These are phyloP conservation scores for Linum usitatissimum DNA, from an alignment of 345 rosid species.

Conservation along the genomic window DNA sequence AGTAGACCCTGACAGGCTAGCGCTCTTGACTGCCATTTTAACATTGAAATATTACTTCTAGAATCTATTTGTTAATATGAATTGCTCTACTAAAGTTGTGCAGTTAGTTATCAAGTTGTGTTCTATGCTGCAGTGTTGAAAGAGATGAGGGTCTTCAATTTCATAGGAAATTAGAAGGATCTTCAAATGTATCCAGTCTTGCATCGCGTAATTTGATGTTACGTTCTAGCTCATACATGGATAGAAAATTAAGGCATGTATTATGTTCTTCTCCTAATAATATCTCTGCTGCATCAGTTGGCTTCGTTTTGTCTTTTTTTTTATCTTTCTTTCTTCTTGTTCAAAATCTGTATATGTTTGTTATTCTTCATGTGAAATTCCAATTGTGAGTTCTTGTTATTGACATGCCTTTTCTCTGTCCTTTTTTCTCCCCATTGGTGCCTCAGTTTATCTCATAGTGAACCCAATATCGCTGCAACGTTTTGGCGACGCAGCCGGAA, in stretches of 20 bases:
- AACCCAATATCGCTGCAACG: slow-evolving; percentile 75
- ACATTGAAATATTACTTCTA: background rate
- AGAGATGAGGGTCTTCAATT: slow-evolving; percentile 60
- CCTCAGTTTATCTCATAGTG: slow-evolving; percentile 75
- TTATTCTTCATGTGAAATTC: background rate
- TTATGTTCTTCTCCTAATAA: background rate
- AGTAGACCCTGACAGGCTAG: slow-evolving; percentile 67
- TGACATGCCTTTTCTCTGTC: background rate
- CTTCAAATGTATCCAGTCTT: slow-evolving; percentile 57
- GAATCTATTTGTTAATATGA: background rate
- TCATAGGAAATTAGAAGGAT: slow-evolving; percentile 51
- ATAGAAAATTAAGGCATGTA: slow-evolving; percentile 66
- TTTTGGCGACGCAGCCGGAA: slow-evolving; percentile 85
- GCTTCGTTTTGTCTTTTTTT: background rate
- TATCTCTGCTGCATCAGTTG: background rate
- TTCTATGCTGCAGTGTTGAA: slow-evolving; percentile 54
- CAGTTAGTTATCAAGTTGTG: slow-evolving; percentile 3
- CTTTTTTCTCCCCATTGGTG: slow-evolving; percentile 7
- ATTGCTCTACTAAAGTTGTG: background rate
- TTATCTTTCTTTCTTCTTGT: background rate
- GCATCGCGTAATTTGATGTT: slow-evolving; percentile 61
- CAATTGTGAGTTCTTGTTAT: slow-evolving; percentile 4
- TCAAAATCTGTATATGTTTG: background rate
- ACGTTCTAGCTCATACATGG: slow-evolving; percentile 40
- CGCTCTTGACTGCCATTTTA: slow-evolving; percentile 21